Evolutionary conservation across 768 basidiomycete genomes (phyloP).

Genomic region (Leccinellum albellum): DNA sequence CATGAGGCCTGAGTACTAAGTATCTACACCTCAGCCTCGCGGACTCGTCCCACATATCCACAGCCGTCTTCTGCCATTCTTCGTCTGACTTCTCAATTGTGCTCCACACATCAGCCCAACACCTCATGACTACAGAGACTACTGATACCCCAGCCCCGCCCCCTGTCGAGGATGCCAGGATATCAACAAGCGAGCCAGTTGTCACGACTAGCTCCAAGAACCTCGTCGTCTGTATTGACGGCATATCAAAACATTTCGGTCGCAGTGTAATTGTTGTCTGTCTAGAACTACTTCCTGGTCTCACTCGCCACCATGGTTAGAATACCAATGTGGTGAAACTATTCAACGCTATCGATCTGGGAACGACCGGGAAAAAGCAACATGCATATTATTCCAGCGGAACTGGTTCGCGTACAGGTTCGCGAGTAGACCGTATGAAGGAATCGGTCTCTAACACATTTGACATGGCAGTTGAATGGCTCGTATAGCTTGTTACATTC

Average conservation of each 20-base stretch:
- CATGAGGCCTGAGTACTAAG: too few species aligned
- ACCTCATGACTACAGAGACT: not conserved
- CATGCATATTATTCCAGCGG: not conserved
- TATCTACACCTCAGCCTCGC: too few species aligned
- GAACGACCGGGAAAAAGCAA: not conserved
- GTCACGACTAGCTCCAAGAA: not conserved
- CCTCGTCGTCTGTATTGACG: not conserved
- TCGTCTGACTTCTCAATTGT: too few species aligned
- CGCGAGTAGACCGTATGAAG: too few species aligned
- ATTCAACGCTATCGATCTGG: not conserved
- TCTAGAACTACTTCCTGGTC: not conserved
- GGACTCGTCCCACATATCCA: too few species aligned
- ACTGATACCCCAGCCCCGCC: not conserved
- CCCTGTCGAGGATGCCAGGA: not conserved
- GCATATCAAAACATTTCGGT: not conserved
- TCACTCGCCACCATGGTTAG: not conserved
- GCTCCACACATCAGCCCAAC: not conserved
- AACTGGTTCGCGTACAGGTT: not conserved
- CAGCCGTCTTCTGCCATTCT: too few species aligned
- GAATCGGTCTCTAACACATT: not conserved
- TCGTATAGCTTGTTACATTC: not conserved
- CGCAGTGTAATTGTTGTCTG: not conserved
- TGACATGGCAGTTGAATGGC: not conserved
- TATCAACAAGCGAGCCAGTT: not conserved
- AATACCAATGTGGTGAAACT: not conserved